A percentile compares a stretch with the other conserved stretches of the same genome.
Conservation (phyloP, 306 rosid genomes). For the Lagenaria siceraria region DNA sequence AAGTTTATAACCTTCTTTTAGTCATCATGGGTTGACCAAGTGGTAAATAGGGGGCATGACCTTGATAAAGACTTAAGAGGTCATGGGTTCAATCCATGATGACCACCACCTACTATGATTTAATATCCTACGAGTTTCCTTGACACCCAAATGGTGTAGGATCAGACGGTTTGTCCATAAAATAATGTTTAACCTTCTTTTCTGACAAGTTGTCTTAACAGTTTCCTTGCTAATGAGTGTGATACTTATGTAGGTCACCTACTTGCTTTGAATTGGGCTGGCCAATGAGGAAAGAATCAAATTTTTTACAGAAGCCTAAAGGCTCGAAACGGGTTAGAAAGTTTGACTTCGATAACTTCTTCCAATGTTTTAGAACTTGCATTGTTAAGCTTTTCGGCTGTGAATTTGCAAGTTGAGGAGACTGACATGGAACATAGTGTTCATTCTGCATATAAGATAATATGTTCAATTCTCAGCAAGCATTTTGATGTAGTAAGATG, state of each 20-base stretch:
- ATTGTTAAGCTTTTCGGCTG: not conserved
- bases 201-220: not conserved
- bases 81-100: too few species aligned
- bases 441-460: not conserved
- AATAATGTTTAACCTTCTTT: not conserved
- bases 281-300: slow-evolving; percentile 55
- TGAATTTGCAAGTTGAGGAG: not conserved
- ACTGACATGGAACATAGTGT: not conserved
- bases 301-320: slow-evolving; percentile 47
- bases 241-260: slow-evolving; percentile 60
- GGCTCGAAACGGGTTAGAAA: slow-evolving; percentile 69
- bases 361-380: slow-evolving; percentile 2
- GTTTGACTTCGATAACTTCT: not conserved
- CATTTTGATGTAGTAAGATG: not conserved
- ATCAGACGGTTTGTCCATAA: too few species aligned
- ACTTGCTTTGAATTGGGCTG: slow-evolving; percentile 77
- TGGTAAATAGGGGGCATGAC: too few species aligned
- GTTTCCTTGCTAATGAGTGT: not conserved
- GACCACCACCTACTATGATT: too few species aligned
- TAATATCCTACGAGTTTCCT: too few species aligned
- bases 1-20: not conserved
- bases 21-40: too few species aligned
- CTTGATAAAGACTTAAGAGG: too few species aligned
- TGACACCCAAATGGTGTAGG: too few species aligned
- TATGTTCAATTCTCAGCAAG: not conserved